Conservation (phyloP, 345 rosid species). For the sweet orange (Citrus sinensis) region DNA sequence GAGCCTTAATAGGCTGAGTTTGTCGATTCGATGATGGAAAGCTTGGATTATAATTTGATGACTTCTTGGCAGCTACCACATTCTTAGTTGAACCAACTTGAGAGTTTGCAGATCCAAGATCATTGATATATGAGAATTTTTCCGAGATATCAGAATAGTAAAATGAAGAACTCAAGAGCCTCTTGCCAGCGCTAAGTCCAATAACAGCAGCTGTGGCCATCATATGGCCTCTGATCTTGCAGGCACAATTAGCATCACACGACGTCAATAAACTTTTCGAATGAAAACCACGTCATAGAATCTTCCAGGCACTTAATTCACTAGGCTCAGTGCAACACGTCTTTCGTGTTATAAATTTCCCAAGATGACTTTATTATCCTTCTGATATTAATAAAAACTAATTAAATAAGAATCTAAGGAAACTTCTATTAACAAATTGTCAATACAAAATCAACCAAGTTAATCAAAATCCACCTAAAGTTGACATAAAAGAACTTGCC, state of each 20-base stretch:
- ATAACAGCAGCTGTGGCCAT: slow-evolving; percentile 85
- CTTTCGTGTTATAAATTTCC: neutral
- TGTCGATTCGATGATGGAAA: slow-evolving; percentile 40
- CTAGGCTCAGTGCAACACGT: slow-evolving; percentile 6
- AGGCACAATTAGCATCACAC: slow-evolving; percentile 29
- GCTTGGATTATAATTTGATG: slow-evolving; percentile 50
- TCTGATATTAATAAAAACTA: slow-evolving; percentile 1
- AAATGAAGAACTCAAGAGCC: slow-evolving; percentile 69
- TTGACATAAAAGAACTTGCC: neutral
- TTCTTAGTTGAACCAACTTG: slow-evolving; percentile 42
- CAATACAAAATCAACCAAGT: neutral
- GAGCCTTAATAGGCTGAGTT: slow-evolving; percentile 51
- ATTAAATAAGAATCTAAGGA: neutral
- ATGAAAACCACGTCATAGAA: slow-evolving; percentile 1
- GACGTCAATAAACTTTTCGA: slow-evolving; percentile 20
- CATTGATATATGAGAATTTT: slow-evolving; percentile 41
- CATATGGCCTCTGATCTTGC: slow-evolving; percentile 29
- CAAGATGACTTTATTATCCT: slow-evolving; percentile 7
- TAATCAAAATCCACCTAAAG: neutral
- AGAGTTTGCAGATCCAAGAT: slow-evolving; percentile 38
- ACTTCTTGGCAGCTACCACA: slow-evolving; percentile 44
- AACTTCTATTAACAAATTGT: neutral
- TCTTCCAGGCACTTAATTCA: slow-evolving; percentile 15
- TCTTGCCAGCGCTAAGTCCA: slow-evolving; percentile 76
- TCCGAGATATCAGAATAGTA: slow-evolving; percentile 53